Conservation (phyloP, 176 grass and related monocot genomes). For the Oryza meridionalis region DNA sequence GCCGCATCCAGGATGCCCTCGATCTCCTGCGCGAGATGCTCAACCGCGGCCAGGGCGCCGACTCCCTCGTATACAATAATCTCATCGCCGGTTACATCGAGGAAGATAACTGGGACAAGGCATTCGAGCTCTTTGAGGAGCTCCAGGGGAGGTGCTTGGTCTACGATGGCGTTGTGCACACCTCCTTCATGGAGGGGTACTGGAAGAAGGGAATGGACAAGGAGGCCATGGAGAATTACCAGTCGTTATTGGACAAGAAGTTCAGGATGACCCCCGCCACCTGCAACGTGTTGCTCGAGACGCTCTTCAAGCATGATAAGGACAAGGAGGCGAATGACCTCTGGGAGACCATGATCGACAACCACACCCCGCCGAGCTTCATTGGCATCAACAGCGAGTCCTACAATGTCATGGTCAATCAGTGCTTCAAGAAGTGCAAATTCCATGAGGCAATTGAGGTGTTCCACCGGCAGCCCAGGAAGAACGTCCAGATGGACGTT, state of each 20-base stretch:
- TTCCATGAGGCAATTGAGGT: constrained; percentile 48
- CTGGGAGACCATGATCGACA: constrained; percentile 56
- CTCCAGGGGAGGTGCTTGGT: constrained; percentile 52
- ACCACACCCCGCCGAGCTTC: constrained; percentile 52
- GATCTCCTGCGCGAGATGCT: constrained; percentile 61
- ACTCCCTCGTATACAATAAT: constrained; percentile 58
- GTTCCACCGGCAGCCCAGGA: constrained; percentile 48
- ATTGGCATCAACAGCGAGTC: constrained; percentile 55
- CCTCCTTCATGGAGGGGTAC: constrained; percentile 53
- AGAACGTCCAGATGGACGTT: constrained; percentile 53
- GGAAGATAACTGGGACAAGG: constrained; percentile 50
- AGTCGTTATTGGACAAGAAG: constrained; percentile 39
- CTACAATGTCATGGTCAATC: constrained; percentile 64
- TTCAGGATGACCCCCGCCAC: constrained; percentile 60
- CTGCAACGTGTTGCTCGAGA: constrained; percentile 48
- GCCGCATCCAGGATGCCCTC: constrained; percentile 47
- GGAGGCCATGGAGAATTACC: constrained; percentile 64
- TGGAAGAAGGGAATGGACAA: constrained; percentile 59
- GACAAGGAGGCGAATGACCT: constrained; percentile 49
- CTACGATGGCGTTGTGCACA: constrained; percentile 52
- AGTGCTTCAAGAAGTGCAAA: constrained; percentile 57
- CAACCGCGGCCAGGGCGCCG: constrained; percentile 43
- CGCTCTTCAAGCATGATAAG: constrained; percentile 51
- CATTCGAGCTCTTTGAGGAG: constrained; percentile 56
- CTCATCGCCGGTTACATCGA: constrained; percentile 53